Evolutionary conservation across 1,284 basidiomycete genomes (phyloP).

Genomic region (Pseudozyma sp.): DNA sequence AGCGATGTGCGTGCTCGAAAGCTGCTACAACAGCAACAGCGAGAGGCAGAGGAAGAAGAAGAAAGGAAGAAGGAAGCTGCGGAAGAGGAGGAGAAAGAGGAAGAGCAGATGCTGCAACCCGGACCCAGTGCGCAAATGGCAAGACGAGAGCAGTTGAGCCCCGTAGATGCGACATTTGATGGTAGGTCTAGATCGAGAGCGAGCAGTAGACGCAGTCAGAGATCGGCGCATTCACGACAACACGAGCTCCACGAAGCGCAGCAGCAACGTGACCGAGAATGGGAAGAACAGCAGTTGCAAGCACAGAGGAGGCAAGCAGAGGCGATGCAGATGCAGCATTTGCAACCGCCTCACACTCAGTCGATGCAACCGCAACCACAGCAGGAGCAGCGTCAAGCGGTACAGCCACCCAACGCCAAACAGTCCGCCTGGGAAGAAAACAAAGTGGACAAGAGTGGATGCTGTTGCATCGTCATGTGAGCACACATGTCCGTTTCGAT

Average conservation of each 20-base stretch:
- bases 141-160: slow-evolving; percentile 16
- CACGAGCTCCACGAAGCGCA: slow-evolving; percentile 6
- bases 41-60: slow-evolving; percentile 6
- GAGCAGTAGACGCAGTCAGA: slow-evolving; percentile 21
- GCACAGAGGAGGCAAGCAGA: not conserved
- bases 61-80: not conserved
- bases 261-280: not conserved
- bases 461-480: slow-evolving; percentile 54
- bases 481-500: not conserved
- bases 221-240: slow-evolving; percentile 2
- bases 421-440: slow-evolving; percentile 6
- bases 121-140: slow-evolving; percentile 7
- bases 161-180: slow-evolving; percentile 5
- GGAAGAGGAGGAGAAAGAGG: slow-evolving; percentile 3
- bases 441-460: slow-evolving; percentile 23
- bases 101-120: slow-evolving; percentile 10
- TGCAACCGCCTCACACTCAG: not conserved
- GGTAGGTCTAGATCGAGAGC: slow-evolving; percentile 17
- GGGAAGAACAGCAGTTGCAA: not conserved
- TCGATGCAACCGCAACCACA: slow-evolving; percentile 1
- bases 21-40: slow-evolving; percentile 20
- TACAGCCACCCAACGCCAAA: not conserved
- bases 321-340: not conserved
- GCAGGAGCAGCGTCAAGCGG: slow-evolving; percentile 1
- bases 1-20: slow-evolving; percentile 26